Evolutionary conservation across 2,329 filamentous ascomycete genomes (phyloP), one percentile per base, ranked within the genome.

Genomic region (Paecilomyces niveus): DNA sequence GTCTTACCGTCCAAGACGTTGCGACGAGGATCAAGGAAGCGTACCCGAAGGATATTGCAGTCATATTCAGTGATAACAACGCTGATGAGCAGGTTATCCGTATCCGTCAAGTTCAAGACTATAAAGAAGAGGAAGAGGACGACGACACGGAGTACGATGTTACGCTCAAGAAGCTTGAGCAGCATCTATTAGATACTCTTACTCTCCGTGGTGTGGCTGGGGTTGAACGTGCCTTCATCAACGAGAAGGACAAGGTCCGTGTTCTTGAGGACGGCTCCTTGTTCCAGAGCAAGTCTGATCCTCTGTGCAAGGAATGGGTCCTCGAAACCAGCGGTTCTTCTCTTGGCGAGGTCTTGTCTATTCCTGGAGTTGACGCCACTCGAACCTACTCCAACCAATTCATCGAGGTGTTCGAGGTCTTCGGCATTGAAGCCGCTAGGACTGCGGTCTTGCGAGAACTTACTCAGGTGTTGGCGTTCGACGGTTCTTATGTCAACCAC

Each of bases 401-500:
- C 73, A 92, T 93, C 74, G 93, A 99, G 76, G 86, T 96, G 66
- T 89, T 97, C 52, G 89, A 93, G 64, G 91, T 96, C 9, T 94
- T 99, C 63, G 94, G 94, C 72, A 99, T 99, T 63, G 94, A 99
- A 73, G 95, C 92, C 64, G 92, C 92, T 61, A 89, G 94, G 69
- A 86, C 89, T 54, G 89, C 92, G 57, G 81, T 99, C 59, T 86
- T 96, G 65, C 87, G 89, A 61, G 95, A 99, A 73, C 77, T 99
- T 81, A 91, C 89, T 31, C 87, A 91, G 69, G 94, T 99, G 72
- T 78, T 99, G 79, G 92, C 94, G 26, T 99, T 99, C 72, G 94
- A 97, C 72, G 95, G 95, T 84, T 97, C 94, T 13, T 99, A 99
- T 74, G 94, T 99, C 83, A 99, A 99, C 75, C 92, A 97, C 78